A percentile compares a stretch with the other conserved stretches of the same genome.
Evolutionary conservation across 345 rosid species (phyloP).

Genomic region (Ailanthus altissimus): DNA sequence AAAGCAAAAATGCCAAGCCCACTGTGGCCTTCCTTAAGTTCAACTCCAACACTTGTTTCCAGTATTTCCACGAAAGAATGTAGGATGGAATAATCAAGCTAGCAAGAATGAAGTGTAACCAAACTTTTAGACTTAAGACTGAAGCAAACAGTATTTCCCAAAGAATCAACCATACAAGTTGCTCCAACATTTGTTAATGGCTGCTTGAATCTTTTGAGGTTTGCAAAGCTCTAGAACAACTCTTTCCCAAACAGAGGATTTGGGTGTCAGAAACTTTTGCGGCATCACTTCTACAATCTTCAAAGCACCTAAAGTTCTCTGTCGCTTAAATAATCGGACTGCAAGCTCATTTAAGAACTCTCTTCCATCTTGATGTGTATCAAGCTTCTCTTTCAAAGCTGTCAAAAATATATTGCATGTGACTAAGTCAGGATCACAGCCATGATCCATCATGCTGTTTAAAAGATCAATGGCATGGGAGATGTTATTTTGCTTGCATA

Average conservation of each 20-base stretch:
- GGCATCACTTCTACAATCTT: slow-evolving; percentile 75
- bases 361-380: slow-evolving; percentile 70
- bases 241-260: slow-evolving; percentile 60
- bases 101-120: neutral
- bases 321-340: slow-evolving; percentile 58
- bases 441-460: slow-evolving; percentile 71
- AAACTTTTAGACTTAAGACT: neutral
- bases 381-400: slow-evolving; percentile 61
- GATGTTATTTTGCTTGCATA: slow-evolving; percentile 57
- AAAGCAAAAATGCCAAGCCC: slow-evolving; percentile 92
- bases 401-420: slow-evolving; percentile 82
- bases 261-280: slow-evolving; percentile 62
- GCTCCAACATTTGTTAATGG: slow-evolving; percentile 69
- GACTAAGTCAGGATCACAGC: slow-evolving; percentile 73
- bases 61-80: neutral
- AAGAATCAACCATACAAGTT: slow-evolving; percentile 45
- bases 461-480: slow-evolving; percentile 79
- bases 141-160: slow-evolving; percentile 6
- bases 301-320: slow-evolving; percentile 67
- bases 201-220: slow-evolving; percentile 59
- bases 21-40: slow-evolving; percentile 84
- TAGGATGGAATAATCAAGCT: neutral
- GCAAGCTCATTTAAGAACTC: slow-evolving; percentile 82
- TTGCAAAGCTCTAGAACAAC: slow-evolving; percentile 71
- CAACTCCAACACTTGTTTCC: slow-evolving; percentile 47